A percentile compares a stretch with the other conserved stretches of the same genome.
phyloP scores from a whole-genome alignment of 257 asterid species.

The Lycium ferocissimum region DNA sequence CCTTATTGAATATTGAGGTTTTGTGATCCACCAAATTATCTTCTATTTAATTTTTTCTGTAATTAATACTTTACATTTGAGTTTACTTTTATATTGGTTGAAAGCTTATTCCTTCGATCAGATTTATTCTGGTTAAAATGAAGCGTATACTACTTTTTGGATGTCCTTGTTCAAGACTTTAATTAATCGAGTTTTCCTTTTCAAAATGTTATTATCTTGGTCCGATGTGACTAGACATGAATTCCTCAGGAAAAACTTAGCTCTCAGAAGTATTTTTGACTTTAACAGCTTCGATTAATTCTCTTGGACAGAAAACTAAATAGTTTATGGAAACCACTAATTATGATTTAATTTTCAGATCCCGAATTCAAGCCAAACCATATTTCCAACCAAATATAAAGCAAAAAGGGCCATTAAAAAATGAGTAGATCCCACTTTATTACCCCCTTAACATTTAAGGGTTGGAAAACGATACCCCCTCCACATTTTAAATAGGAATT shows the following conservation, averaged over 20 bases:
- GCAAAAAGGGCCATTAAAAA: neutral
- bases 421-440: too few relatives aligned
- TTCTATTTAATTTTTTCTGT: neutral
- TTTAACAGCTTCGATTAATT: neutral
- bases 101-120: neutral
- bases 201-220: neutral
- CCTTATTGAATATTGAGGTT: neutral
- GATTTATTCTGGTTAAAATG: neutral
- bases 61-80: neutral
- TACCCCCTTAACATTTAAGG: too few relatives aligned
- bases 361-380: neutral
- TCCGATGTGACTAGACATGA: neutral
- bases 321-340: neutral
- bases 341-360: neutral
- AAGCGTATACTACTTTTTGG: neutral
- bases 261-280: neutral
- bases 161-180: neutral
- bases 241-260: neutral
- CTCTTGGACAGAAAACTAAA: neutral
- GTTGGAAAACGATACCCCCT: too few relatives aligned
- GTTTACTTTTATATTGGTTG: neutral
- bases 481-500: too few relatives aligned
- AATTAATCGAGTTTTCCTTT: neutral
- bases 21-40: neutral
- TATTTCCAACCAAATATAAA: neutral